Evolutionary conservation across 1,284 basidiomycete species (phyloP).

Genomic region (Cryptococcus neoformans): DNA sequence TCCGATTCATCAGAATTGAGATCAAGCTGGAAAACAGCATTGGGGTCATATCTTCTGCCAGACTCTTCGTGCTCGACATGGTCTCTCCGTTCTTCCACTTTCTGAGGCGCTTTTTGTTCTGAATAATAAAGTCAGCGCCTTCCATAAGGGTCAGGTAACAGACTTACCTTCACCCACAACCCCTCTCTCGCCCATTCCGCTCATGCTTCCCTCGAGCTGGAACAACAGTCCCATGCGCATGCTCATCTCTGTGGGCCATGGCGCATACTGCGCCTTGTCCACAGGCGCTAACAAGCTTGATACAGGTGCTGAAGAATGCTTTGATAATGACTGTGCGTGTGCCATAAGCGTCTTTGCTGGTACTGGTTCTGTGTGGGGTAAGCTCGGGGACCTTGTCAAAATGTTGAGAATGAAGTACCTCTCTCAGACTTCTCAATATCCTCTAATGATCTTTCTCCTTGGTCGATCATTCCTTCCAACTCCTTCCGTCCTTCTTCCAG

Average conservation of each 20-base stretch:
- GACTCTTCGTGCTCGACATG: constrained; percentile 27
- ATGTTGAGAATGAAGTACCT: constrained; percentile 17
- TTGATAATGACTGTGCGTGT: constrained; percentile 34
- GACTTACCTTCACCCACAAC: constrained; percentile 32
- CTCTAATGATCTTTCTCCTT: constrained; percentile 20
- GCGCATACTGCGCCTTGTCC: constrained; percentile 29
- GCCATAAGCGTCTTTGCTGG: constrained; percentile 26
- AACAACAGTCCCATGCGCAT: constrained; percentile 45
- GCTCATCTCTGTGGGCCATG: constrained; percentile 41
- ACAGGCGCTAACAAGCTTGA: constrained; percentile 22
- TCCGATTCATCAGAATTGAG: constrained; percentile 38
- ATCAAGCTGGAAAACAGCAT: constrained; percentile 39
- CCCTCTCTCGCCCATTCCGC: constrained; percentile 34
- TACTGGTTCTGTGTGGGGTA: constrained; percentile 22
- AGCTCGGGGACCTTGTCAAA: background rate
- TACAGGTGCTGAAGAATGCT: constrained; percentile 37
- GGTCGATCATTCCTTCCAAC: constrained; percentile 30
- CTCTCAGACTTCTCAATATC: constrained; percentile 27
- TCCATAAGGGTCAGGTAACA: background rate
- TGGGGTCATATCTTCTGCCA: constrained; percentile 33
- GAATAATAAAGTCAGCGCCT: no score
- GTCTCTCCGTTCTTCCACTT: constrained; percentile 3
- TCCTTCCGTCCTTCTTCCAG: constrained; percentile 31
- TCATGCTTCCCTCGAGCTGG: constrained; percentile 43
- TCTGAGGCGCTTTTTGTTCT: background rate